Percentiles rank a stretch among this genome's conserved stretches.
These are phyloP conservation scores for Strobilomyces dryophilus DNA, from an alignment of 768 basidiomycete species.

Conservation along the genomic window DNA sequence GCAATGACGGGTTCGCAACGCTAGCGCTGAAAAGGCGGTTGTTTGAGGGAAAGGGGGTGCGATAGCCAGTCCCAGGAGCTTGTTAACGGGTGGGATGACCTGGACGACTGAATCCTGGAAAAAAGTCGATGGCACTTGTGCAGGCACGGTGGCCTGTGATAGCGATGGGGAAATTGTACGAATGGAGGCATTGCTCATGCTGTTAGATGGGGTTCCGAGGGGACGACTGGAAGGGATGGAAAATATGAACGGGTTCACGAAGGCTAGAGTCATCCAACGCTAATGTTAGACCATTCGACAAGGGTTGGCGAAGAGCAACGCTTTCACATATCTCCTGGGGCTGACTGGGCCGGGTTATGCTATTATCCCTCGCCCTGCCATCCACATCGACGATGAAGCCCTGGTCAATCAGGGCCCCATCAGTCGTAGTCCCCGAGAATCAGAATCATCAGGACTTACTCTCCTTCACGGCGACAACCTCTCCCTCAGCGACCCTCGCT, in stretches of 20 bases:
- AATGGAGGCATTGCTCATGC: constrained; percentile 14
- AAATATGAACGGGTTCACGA: constrained; percentile 73
- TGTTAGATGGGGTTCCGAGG: constrained; percentile 18
- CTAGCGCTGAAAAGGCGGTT: constrained; percentile 14
- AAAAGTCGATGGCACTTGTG: constrained; percentile 31
- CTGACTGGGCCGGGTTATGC: constrained; percentile 71
- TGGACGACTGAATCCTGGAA: constrained; percentile 60
- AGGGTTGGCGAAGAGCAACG: constrained; percentile 28
- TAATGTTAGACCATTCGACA: constrained; percentile 64
- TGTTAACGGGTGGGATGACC: constrained; percentile 67
- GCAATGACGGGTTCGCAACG: constrained; percentile 47
- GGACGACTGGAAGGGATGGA: constrained; percentile 58
- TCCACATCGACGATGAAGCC: constrained; percentile 62
- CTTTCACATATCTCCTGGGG: constrained; percentile 74
- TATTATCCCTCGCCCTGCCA: constrained; percentile 46
- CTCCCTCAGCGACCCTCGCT: constrained; percentile 50
- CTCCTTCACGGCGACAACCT: constrained; percentile 74
- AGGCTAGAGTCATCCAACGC: constrained; percentile 45
- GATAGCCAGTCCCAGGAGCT: constrained; percentile 55
- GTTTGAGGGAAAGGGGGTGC: constrained; percentile 55
- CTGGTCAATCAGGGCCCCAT: constrained; percentile 43
- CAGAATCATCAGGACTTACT: constrained; percentile 44
- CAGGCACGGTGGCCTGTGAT: constrained; percentile 21
- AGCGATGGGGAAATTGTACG: constrained; percentile 9
- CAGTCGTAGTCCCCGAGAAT: neutral